Percentiles rank a stretch among this genome's conserved stretches.
These are phyloP conservation scores for Choricystis sp. DNA, from an alignment of 139 green algal genomes.

Conservation along the genomic window DNA sequence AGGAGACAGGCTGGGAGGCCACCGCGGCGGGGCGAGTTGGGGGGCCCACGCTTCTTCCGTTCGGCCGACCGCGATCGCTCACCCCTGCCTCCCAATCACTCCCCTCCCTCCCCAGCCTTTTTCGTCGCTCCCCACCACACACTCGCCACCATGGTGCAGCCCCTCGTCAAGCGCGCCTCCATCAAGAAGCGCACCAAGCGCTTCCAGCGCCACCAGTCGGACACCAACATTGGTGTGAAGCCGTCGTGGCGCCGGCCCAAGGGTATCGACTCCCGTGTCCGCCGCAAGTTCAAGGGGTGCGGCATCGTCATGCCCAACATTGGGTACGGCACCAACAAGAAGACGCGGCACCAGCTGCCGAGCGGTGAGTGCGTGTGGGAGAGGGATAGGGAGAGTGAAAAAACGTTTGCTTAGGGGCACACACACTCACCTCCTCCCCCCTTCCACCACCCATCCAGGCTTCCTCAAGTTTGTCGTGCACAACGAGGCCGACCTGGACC, in stretches of 20 bases:
- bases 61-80: no score
- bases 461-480: constrained; percentile 80
- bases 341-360: constrained; percentile 76
- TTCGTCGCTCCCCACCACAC: no score
- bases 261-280: constrained; percentile 92
- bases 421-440: background rate
- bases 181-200: constrained; percentile 69
- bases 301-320: constrained; percentile 84
- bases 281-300: constrained; percentile 92
- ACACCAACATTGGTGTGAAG: constrained; percentile 33
- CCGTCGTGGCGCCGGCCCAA: constrained; percentile 74
- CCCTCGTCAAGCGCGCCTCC: constrained; percentile 66
- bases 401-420: no score
- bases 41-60: no score
- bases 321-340: constrained; percentile 90
- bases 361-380: constrained; percentile 33
- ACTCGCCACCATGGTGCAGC: constrained; percentile 61
- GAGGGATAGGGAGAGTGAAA: no score
- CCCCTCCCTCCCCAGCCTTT: no score
- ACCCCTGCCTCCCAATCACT: no score
- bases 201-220: constrained; percentile 80
- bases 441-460: constrained; percentile 18
- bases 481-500: constrained; percentile 90
- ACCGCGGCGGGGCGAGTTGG: no score
- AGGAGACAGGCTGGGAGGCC: no score